phyloP scores from a whole-genome alignment of 2,329 filamentous ascomycete genomes.

The Aspergillus costaricaensis region DNA sequence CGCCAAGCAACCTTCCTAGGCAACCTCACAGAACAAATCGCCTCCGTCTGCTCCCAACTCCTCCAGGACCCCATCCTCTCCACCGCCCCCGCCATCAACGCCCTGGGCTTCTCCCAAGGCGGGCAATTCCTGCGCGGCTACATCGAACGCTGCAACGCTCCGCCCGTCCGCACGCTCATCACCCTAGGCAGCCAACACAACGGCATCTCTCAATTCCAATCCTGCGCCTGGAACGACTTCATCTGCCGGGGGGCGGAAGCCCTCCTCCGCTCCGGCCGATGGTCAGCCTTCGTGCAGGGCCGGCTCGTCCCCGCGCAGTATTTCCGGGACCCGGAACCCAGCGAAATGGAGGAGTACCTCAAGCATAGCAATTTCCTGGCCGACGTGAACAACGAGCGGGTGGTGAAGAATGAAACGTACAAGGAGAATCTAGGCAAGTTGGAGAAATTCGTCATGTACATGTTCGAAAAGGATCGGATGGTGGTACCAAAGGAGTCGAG shows the following conservation, averaged over 20 bases:
- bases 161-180: slow-evolving; percentile 74
- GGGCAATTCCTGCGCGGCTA: slow-evolving; percentile 94
- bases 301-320: slow-evolving; percentile 92
- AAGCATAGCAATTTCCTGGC: slow-evolving; percentile 83
- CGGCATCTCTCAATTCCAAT: slow-evolving; percentile 81
- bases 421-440: slow-evolving; percentile 68
- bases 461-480: slow-evolving; percentile 83
- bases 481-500: slow-evolving; percentile 87
- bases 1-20: slow-evolving; percentile 85
- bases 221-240: slow-evolving; percentile 71
- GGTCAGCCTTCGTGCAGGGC: slow-evolving; percentile 74
- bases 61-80: slow-evolving; percentile 75
- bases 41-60: slow-evolving; percentile 74
- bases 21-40: slow-evolving; percentile 79
- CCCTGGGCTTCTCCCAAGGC: slow-evolving; percentile 91
- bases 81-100: slow-evolving; percentile 81
- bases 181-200: slow-evolving; percentile 93
- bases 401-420: slow-evolving; percentile 72
- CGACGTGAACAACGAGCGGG: slow-evolving; percentile 92
- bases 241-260: slow-evolving; percentile 79
- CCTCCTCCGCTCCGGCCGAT: slow-evolving; percentile 76
- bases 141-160: slow-evolving; percentile 79
- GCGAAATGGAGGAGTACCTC: slow-evolving; percentile 71
- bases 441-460: slow-evolving; percentile 81
- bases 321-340: slow-evolving; percentile 67